Evolutionary conservation across 2,329 filamentous ascomycete genomes (phyloP), one percentile per base, ranked within the genome.

Genomic region (Beauveria sp.): DNA sequence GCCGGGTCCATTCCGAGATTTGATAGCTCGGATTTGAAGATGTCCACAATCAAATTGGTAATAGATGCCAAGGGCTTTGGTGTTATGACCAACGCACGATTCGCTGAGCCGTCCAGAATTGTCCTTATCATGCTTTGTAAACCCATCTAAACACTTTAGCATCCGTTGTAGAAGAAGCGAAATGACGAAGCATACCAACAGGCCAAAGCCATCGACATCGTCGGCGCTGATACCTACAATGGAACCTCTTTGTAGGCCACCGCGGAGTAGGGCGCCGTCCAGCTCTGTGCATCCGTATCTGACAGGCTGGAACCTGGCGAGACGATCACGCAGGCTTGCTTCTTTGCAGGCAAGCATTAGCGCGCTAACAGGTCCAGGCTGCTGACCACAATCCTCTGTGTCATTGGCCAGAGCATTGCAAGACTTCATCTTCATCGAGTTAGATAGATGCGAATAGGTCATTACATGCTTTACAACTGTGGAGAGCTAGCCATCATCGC

Each of bases 211-310:
- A n/a, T 72, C 74, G 46, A 78, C 78, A 22, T 79, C 81, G 0
- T 79, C 81, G 0, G 79, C 73, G 60, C 82, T 86, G 60, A 85
- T 59, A 1, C 83, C 83, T 1, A 83, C 78, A 0, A 86, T 76
- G 22, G 71, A 72, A 0, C 81, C 82, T n/a, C 78, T 70, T 68
- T 80, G 77, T 12, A 84, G 71, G 0, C 81, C 81, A 2, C 73
- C 74, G 6, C 77, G 61, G 5, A 85, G 70, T 6, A 81, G 73
- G 34, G 78, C 68, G 2, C 74, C 69, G 64, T 86, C 83, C 40
- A 86, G 65, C 63, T 79, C 80, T 2, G 54, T 47, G 58, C 80
- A 82, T 14, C 81, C 82, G 1, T 75, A 78, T 30, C 66, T 62
- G 34, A 77, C 69, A 5, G 60, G 62, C 0, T 77, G 77, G 4